phyloP scores from a whole-genome alignment of 2,329 filamentous ascomycete genomes.

The Botrytis byssoidea region DNA sequence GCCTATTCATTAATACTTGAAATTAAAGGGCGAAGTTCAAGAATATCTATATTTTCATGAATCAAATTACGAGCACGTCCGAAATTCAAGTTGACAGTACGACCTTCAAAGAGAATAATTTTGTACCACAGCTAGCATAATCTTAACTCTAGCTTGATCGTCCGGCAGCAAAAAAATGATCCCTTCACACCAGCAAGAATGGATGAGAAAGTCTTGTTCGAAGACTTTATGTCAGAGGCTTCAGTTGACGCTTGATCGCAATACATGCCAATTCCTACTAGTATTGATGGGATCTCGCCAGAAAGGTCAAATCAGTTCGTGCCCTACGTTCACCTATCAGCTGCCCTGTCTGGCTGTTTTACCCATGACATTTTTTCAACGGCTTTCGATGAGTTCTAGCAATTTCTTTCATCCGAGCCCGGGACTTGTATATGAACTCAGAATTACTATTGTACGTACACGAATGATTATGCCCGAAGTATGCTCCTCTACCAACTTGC shows the following conservation, averaged over 20 bases:
- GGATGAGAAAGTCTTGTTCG: neutral
- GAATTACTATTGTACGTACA: neutral
- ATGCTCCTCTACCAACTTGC: neutral
- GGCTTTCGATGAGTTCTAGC: neutral
- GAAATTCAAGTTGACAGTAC: neutral
- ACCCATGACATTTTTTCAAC: neutral
- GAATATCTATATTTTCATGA: no score
- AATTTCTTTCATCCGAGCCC: neutral
- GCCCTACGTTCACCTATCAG: neutral
- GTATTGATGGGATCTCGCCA: neutral
- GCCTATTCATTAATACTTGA: neutral
- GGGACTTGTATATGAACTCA: neutral
- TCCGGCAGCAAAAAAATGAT: no score
- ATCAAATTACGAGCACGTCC: neutral
- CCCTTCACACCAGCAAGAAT: neutral
- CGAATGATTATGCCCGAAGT: neutral
- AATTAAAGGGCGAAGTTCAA: neutral
- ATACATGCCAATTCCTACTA: neutral
- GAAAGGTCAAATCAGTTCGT: neutral
- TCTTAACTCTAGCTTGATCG: neutral
- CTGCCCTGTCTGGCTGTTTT: neutral
- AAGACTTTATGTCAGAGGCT: neutral
- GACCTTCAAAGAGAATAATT: neutral
- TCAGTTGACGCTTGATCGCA: neutral
- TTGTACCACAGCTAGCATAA: neutral